Conservation (phyloP, 2,329 filamentous ascomycete genomes). For the Penicillium sp. region DNA sequence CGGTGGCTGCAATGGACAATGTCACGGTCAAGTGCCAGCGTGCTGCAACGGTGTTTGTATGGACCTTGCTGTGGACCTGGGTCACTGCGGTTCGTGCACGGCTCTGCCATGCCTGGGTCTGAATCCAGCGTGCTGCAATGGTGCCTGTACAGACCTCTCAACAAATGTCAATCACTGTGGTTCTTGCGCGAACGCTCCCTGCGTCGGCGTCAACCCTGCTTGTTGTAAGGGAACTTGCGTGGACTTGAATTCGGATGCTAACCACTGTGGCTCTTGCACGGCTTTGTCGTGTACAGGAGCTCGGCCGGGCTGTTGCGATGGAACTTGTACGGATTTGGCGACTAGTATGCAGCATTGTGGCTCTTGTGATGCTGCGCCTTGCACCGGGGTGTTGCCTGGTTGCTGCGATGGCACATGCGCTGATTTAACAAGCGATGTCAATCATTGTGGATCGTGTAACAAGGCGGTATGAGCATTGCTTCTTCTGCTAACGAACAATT, state of each 20-base stretch:
- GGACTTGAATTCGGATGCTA: conserved; percentile 3
- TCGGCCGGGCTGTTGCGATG: conserved; percentile 9
- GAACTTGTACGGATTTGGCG: conserved; percentile 5
- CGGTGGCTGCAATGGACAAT: not conserved
- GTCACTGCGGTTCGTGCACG: not conserved
- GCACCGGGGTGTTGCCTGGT: conserved; percentile 8
- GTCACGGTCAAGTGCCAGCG: not conserved
- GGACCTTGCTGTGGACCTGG: not conserved
- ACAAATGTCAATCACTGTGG: conserved; percentile 4
- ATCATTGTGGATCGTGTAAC: conserved; percentile 17
- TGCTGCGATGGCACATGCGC: conserved; percentile 16
- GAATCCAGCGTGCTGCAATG: conserved; percentile 8
- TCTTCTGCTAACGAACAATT: not conserved
- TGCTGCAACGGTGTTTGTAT: not conserved
- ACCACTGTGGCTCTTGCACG: conserved; percentile 12
- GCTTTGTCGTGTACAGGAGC: conserved; percentile 1
- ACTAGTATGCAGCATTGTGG: conserved; percentile 16
- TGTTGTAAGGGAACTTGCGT: conserved; percentile 14
- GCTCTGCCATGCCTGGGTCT: conserved; percentile 6
- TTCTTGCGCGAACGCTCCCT: conserved; percentile 1
- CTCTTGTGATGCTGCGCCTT: conserved; percentile 9
- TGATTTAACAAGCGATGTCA: conserved; percentile 10
- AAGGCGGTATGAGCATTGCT: conserved; percentile 3
- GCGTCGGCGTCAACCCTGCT: conserved; percentile 5
- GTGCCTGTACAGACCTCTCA: conserved; percentile 7